Conservation (phyloP, 495 filamentous ascomycete species). For the Margaritispora aquatica region DNA sequence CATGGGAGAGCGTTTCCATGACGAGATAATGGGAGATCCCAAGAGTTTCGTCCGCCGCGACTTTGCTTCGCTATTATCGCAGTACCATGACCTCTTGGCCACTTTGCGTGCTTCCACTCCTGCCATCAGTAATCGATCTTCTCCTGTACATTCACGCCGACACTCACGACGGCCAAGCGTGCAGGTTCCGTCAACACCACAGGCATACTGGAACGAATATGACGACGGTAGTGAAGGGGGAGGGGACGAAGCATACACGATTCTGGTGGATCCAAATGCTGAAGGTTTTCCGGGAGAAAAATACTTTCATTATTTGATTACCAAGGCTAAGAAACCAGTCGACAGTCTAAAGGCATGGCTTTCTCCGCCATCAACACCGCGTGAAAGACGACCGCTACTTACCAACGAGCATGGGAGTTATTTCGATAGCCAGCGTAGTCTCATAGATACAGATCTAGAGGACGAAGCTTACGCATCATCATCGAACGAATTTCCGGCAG, state of each 20-base stretch:
- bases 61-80: constrained; percentile 44
- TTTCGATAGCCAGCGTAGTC: constrained; percentile 9
- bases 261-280: constrained; percentile 50
- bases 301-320: constrained; percentile 30
- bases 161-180: constrained; percentile 20
- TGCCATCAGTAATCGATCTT: constrained; percentile 6
- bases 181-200: constrained; percentile 4
- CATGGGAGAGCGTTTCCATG: constrained; percentile 51
- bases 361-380: constrained; percentile 12
- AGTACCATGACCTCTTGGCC: constrained; percentile 48
- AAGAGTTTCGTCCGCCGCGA: constrained; percentile 57
- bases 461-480: constrained; percentile 21
- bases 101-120: constrained; percentile 36
- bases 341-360: constrained; percentile 39
- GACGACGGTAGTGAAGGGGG: constrained; percentile 51
- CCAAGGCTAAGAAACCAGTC: constrained; percentile 33
- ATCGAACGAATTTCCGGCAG: constrained; percentile 29
- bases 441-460: constrained; percentile 17
- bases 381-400: constrained; percentile 17
- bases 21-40: constrained; percentile 47
- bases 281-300: constrained; percentile 42
- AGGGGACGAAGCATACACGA: constrained; percentile 42
- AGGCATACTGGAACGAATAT: constrained; percentile 60
- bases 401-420: constrained; percentile 1
- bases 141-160: constrained; percentile 9